These are phyloP conservation scores for Trichosporon sp. DNA, from an alignment of 1,284 basidiomycete genomes.

Conservation along the genomic window DNA sequence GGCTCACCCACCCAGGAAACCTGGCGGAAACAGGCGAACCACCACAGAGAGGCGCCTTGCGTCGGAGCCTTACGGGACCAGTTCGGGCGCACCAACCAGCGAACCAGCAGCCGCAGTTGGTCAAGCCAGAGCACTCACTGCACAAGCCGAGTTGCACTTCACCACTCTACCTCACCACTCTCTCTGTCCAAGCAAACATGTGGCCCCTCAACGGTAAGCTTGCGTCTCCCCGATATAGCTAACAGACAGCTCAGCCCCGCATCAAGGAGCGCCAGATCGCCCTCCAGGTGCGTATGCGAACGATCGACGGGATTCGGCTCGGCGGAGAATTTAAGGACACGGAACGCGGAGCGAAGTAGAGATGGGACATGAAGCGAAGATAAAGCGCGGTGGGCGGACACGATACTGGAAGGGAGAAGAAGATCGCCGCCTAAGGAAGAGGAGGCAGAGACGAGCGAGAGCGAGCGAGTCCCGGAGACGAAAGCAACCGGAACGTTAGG, in stretches of 20 bases:
- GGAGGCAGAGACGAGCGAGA: neutral
- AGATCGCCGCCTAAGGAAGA: neutral
- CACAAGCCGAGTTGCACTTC: constrained; percentile 2
- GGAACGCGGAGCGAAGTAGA: constrained; percentile 8
- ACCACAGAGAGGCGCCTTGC: neutral
- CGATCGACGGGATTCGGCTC: constrained; percentile 6
- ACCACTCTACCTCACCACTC: constrained; percentile 32
- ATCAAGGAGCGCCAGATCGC: constrained; percentile 52
- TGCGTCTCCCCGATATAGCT: constrained; percentile 17
- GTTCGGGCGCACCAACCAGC: constrained; percentile 19
- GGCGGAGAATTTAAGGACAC: neutral
- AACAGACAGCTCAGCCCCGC: constrained; percentile 43
- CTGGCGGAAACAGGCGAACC: neutral
- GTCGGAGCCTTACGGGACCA: constrained; percentile 18
- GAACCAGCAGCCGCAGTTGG: neutral
- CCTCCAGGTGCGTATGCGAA: constrained; percentile 47
- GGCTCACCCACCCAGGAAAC: neutral
- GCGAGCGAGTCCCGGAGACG: neutral
- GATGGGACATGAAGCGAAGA: neutral
- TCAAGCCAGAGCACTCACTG: constrained; percentile 7
- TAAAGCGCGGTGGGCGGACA: neutral
- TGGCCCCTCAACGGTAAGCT: constrained; percentile 49
- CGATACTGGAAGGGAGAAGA: neutral
- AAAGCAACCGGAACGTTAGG: neutral
- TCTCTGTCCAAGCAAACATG: constrained; percentile 34